Evolutionary conservation across 23 red algal genomes (phyloP), one percentile per base, ranked within the genome.

Genomic region (Agarophyton chilense): DNA sequence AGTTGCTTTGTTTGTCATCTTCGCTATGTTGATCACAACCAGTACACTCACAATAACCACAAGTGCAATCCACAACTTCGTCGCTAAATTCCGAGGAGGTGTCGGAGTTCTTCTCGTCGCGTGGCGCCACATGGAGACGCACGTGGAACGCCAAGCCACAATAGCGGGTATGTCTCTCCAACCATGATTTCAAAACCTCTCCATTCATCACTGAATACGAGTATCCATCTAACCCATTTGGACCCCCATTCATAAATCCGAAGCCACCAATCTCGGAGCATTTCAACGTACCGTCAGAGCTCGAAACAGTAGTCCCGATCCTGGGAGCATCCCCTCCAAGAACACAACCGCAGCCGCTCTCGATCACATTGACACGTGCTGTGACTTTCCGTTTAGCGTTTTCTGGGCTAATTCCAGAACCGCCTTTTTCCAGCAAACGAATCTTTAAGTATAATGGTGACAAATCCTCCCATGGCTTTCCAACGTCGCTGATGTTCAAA

Each of bases 261-360:
- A 65, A 61, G 17, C 40, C 79, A 18, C 42, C 79, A 67, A 65
- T 83, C 29, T 45, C 35, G 1, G 53, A 58, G 28, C 55, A 51
- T 34, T 29, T 83, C 18, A 74, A 31, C 1, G 43, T 49, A 2
- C 68, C 68, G 1, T 74, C 68, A 10, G 68, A 74, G 68, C 68
- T 74, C 33, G 68, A 74, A 45, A 39, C 68, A 47, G 41, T 74
- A 49, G 40, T 28, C 21, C 68, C 68, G 12, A 74, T 38, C 41
- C 36, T 74, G 2, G 68, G 68, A 46, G 43, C 68, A 16, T 74
- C 43, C 68, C 61, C 79, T 10, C 61, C 79, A 14, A 83, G 43
- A n/a, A 47, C 53, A 44, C 79, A 83, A 17, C 79, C 79, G n/a
- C 79, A 83, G n/a, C 79, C 79, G 61, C 79, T 83, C 53, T 66